Conservation (phyloP, 1,139 yeast species). For the Fermentozyma sake region DNA sequence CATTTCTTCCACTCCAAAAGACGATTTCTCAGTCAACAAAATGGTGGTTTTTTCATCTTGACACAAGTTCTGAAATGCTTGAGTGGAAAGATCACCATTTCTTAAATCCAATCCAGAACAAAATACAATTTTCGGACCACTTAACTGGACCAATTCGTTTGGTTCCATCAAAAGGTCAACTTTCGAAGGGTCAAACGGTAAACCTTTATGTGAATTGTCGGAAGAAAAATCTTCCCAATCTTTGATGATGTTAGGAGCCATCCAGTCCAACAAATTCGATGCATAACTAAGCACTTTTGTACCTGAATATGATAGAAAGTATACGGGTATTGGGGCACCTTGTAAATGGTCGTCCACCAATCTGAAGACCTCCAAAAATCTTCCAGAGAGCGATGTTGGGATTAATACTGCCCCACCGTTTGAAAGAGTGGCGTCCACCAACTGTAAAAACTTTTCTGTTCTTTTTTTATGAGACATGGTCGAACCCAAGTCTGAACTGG, state of each 20-base stretch:
- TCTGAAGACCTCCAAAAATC: constrained; percentile 76
- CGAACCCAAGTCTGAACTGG: constrained; percentile 71
- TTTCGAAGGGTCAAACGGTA: constrained; percentile 71
- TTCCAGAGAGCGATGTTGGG: constrained; percentile 81
- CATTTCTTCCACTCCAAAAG: constrained; percentile 24
- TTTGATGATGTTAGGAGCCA: constrained; percentile 74
- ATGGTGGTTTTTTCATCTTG: constrained; percentile 63
- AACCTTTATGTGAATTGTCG: constrained; percentile 40
- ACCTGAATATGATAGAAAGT: constrained; percentile 74
- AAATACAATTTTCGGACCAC: constrained; percentile 79
- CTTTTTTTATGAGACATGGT: constrained; percentile 61
- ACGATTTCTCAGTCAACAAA: constrained; percentile 63
- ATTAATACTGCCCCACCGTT: constrained; percentile 71
- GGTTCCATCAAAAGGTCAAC: constrained; percentile 55
- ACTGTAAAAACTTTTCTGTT: constrained; percentile 57
- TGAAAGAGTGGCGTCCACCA: constrained; percentile 64
- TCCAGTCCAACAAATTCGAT: constrained; percentile 90
- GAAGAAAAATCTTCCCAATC: constrained; percentile 48
- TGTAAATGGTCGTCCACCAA: constrained; percentile 59
- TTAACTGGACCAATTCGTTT: constrained; percentile 49
- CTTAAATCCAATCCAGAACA: constrained; percentile 71
- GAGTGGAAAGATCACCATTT: constrained; percentile 58
- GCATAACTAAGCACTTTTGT: constrained; percentile 79
- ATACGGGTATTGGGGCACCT: constrained; percentile 62
- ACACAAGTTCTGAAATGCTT: constrained; percentile 56